phyloP scores from a whole-genome alignment of 441 rosid species.

The Biscutella laevigata region DNA sequence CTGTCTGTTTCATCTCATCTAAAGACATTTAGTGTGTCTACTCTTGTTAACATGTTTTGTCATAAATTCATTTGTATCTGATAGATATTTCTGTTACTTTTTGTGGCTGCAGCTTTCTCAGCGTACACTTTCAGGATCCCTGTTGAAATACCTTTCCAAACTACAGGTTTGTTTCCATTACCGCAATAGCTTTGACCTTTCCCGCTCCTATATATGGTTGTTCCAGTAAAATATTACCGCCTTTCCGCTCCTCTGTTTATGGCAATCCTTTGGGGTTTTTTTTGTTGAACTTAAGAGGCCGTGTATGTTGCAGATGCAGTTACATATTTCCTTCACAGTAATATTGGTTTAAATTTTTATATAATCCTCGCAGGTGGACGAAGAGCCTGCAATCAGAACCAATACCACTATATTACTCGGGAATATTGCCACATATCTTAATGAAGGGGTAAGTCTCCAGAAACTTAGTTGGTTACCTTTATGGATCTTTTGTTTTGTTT shows the following conservation, averaged over 20 bases:
- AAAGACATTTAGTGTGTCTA: neutral
- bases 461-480: slow-evolving; percentile 16
- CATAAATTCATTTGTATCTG: slow-evolving; percentile 4
- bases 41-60: neutral
- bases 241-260: too few relatives aligned
- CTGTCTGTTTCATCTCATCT: neutral
- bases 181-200: slow-evolving; percentile 8
- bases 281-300: neutral
- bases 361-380: slow-evolving; percentile 67
- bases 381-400: slow-evolving; percentile 97
- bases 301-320: neutral
- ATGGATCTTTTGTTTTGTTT: slow-evolving; percentile 9
- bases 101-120: slow-evolving; percentile 80
- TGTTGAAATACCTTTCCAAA: slow-evolving; percentile 91
- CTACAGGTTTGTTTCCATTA: slow-evolving; percentile 55
- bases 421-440: slow-evolving; percentile 79
- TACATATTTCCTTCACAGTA: neutral
- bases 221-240: neutral
- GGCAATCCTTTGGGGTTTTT: neutral
- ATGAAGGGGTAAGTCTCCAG: slow-evolving; percentile 80
- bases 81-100: slow-evolving; percentile 14
- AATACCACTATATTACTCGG: slow-evolving; percentile 98
- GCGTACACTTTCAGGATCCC: slow-evolving; percentile 84
- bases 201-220: slow-evolving; percentile 10
- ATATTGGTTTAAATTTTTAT: slow-evolving; percentile 14